Base-by-base conservation (phyloP, 805 yeast genomes). In the Metschnikowia dekortorum region DNA sequence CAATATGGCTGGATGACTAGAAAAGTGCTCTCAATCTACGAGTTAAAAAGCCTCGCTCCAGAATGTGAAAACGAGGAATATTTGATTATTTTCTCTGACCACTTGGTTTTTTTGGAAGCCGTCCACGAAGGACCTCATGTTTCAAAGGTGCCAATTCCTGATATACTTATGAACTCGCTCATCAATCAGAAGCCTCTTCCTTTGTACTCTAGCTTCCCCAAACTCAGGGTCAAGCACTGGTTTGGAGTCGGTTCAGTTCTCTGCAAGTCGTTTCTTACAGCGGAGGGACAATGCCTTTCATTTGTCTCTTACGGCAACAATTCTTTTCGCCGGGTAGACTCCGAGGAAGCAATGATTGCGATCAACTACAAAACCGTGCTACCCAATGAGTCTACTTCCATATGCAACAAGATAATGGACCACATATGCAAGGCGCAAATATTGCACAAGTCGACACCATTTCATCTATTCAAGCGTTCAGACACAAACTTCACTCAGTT, bases 1-100 rank as follows among this genome's bases (percentile, higher is more conserved):
- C 96, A 88, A 55, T 85, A 83, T 61, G 96, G 96, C 18, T 91
- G 97, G 97, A 64, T 89, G 30, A 80, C 85, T 35, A 75, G 98
- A 54, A 78, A 95, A 52, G 94, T 92, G 3, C 90, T 92, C 9
- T 86, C 92, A 0, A 84, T 91, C 2, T 77, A 69, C 61, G 83
- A 79, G 53, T 52, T 73, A 31, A 51, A 52, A 31, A 65, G 63
- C 49, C 54, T 66, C 8, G 58, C 63, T 44, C 40, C 39, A 7
- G 38, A 11, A 13, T n/a, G 36, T 37, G 67, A 65, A 1, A 39
- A 43, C 8, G 46, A 33, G 39, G 85, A 83, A 38, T 76, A 89
- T 6, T 66, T 90, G 40, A 83, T 91, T 6, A 71, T 92, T 3
- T 91, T 92, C 67, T 87, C 90, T 45, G 98, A 92, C 62, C 81